Base-by-base conservation (phyloP, 495 filamentous ascomycete genomes). In the Bombardia bombarda region DNA sequence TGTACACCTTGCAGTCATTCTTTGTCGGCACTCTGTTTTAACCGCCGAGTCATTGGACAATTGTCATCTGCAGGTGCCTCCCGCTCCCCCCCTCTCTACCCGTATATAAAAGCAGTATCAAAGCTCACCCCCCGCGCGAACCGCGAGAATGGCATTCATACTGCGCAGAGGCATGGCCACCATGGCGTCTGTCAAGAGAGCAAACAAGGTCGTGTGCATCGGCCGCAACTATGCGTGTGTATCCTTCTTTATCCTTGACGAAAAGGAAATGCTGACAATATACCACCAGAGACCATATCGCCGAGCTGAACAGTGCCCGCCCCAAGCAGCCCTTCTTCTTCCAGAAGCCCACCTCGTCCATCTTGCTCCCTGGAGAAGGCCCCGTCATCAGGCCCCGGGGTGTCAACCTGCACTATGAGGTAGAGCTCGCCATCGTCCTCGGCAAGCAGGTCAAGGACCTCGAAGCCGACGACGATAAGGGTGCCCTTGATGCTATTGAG, bases 271-370 rank as follows among this genome's bases (percentile, higher is more conserved):
- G 28, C 51, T 57, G 40, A 62, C 55, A 28, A 26, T 46, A 46
- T 36, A 31, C 42, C 47, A 40, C 42, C 62, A 93, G 87, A 62
- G 90, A 95, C 69, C 92, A 99, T 67, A 83, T 96, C 55, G 74
- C 81, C 53, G 92, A 99, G 73, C 76, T 99, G 53, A 87, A 87
- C 70, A 94, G 81, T 63, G 69, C 74, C 43, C 73, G 77, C 33
- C 89, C 92, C 42, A 87, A 86, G 62, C 85, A 93, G 59, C 92
- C 93, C 5, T 96, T 99, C 68, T 99, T 94, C 81, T 99, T 99
- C 78, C 77, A 95, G 47, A 99, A 99, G 74, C 93, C 92, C 5
- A 59, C 87, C 0, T 80, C 81, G 41, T 81, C 87, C 14, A 82
- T 99, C 48, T 76, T 95, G 1, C 72, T 81, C 13, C 89, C 90